Conservation (phyloP, 2,329 filamentous ascomycete genomes). For the Aspergillus floridensis region DNA sequence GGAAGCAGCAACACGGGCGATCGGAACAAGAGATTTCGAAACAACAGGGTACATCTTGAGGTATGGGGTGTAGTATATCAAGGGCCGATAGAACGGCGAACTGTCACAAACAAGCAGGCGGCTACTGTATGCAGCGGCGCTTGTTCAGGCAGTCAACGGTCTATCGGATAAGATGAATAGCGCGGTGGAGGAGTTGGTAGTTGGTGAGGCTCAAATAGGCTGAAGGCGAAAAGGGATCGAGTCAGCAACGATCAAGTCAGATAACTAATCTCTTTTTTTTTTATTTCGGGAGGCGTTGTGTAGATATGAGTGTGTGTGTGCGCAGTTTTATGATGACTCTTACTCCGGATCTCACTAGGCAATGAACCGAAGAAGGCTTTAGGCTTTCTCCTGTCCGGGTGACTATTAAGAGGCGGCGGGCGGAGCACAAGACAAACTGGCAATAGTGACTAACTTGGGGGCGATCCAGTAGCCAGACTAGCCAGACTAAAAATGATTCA, state of each 20-base stretch:
- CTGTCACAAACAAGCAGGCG: conserved; percentile 34
- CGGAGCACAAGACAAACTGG: conserved; percentile 5
- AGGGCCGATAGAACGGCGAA: conserved; percentile 30
- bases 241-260: conserved; percentile 16
- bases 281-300: conserved; percentile 3
- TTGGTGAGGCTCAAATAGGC: conserved; percentile 17
- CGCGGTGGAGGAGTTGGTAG: conserved; percentile 4
- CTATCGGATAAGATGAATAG: conserved; percentile 12
- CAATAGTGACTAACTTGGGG: conserved; percentile 15
- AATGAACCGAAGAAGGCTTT: conserved; percentile 13
- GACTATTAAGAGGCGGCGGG: conserved; percentile 14
- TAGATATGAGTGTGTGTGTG: neutral
- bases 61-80: conserved; percentile 21
- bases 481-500: conserved; percentile 10
- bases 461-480: conserved; percentile 13
- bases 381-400: conserved; percentile 14
- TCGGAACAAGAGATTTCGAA: conserved; percentile 33
- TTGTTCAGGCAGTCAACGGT: conserved; percentile 32
- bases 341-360: conserved; percentile 9
- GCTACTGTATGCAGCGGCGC: conserved; percentile 18
- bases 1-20: conserved; percentile 36
- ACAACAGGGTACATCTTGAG: conserved; percentile 44
- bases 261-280: conserved; percentile 3
- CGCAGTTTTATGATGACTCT: conserved; percentile 19
- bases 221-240: conserved; percentile 17